A percentile compares a stretch with the other conserved stretches of the same genome.
Conservation (phyloP, 345 rosid genomes). For the Eucalyptus cloeziana region DNA sequence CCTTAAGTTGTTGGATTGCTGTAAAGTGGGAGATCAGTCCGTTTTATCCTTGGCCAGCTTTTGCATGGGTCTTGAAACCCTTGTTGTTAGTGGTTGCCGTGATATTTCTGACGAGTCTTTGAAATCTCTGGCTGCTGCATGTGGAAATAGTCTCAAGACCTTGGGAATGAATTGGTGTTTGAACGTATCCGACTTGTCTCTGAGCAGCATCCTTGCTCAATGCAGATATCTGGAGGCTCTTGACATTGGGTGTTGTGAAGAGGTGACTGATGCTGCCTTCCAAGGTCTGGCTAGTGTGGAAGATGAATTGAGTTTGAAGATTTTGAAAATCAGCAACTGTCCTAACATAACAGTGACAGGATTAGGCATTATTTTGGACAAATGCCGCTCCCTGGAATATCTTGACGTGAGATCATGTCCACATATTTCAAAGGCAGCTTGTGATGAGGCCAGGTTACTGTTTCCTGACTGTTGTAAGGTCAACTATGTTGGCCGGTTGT, state of each 20-base stretch:
- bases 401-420: slow-evolving; percentile 89
- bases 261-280: slow-evolving; percentile 67
- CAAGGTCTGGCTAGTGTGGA: slow-evolving; percentile 18
- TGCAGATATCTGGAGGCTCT: slow-evolving; percentile 81
- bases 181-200: slow-evolving; percentile 59
- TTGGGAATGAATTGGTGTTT: slow-evolving; percentile 95
- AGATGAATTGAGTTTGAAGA: slow-evolving; percentile 34
- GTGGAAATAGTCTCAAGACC: slow-evolving; percentile 53
- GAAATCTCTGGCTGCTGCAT: slow-evolving; percentile 46
- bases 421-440: slow-evolving; percentile 50
- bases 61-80: slow-evolving; percentile 67
- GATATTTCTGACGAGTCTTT: slow-evolving; percentile 56
- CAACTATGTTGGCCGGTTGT: slow-evolving; percentile 57
- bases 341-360: slow-evolving; percentile 60
- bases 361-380: slow-evolving; percentile 53
- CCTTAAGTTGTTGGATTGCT: slow-evolving; percentile 75
- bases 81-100: slow-evolving; percentile 74
- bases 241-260: slow-evolving; percentile 85
- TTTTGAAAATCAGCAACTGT: slow-evolving; percentile 72
- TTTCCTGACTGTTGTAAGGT: slow-evolving; percentile 75
- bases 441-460: slow-evolving; percentile 68
- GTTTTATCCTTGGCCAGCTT: slow-evolving; percentile 42
- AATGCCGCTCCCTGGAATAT: slow-evolving; percentile 51
- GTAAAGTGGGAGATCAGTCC: slow-evolving; percentile 62
- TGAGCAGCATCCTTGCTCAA: slow-evolving; percentile 44